These are phyloP conservation scores for Purshia tridentata DNA, from an alignment of 306 rosid species.

Conservation along the genomic window DNA sequence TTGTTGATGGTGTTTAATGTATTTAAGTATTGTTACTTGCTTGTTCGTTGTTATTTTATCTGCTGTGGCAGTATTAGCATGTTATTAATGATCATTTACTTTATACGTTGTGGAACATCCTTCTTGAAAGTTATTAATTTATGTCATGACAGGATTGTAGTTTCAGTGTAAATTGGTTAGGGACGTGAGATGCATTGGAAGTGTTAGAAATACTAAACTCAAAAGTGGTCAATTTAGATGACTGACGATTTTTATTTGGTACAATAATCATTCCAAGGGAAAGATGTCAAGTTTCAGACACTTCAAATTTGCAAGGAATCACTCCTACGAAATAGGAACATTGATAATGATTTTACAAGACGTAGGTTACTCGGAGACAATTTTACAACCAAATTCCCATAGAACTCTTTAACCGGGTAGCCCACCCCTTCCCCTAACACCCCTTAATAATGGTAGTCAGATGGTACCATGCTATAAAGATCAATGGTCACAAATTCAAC, in stretches of 20 bases:
- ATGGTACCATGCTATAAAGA: neutral
- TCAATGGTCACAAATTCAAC: neutral
- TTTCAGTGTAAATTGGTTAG: neutral
- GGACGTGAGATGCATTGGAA: neutral
- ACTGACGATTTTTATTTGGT: too few species aligned
- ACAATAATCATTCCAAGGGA: too few species aligned
- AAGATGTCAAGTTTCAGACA: too few species aligned
- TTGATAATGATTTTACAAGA: neutral
- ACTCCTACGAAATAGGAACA: neutral
- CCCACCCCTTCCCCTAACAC: too few species aligned
- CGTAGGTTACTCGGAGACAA: neutral
- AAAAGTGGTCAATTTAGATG: too few species aligned
- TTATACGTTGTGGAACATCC: neutral
- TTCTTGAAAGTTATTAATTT: neutral
- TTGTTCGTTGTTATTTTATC: neutral
- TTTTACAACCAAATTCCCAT: neutral
- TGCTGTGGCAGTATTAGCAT: neutral
- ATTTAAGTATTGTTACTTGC: neutral
- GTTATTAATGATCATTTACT: neutral
- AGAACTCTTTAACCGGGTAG: neutral
- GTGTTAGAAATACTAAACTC: neutral
- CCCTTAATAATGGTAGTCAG: neutral
- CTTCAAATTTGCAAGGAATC: too few species aligned
- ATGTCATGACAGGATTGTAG: neutral
- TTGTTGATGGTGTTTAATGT: slow-evolving; percentile 3